Evolutionary conservation across 2,329 filamentous ascomycete genomes (phyloP).

Genomic region (Calonectria multiphialidica): DNA sequence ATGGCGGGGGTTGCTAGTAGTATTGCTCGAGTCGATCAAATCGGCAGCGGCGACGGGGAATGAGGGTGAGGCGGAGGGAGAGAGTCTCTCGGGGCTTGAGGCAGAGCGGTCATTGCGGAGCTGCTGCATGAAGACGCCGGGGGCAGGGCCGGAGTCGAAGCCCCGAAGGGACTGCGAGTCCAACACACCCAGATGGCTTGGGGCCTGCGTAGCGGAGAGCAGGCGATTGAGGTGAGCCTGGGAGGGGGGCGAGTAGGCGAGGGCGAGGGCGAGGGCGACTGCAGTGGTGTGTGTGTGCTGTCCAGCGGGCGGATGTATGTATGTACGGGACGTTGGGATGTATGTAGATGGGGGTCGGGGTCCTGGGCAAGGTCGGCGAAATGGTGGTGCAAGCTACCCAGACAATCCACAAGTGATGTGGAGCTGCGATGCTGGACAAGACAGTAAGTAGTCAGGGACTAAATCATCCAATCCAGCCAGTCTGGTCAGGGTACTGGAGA

Average conservation of each 20-base stretch:
- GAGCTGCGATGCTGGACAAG: conserved; percentile 12
- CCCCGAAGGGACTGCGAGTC: conserved; percentile 43
- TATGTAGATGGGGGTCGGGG: conserved; percentile 18
- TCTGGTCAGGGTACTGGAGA: conserved; percentile 3
- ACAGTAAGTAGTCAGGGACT: conserved; percentile 6
- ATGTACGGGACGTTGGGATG: conserved; percentile 16
- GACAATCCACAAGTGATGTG: conserved; percentile 15
- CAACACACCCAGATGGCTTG: conserved; percentile 40
- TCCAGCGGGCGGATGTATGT: conserved; percentile 14
- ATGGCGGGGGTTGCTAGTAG: conserved; percentile 22
- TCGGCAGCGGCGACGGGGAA: conserved; percentile 24
- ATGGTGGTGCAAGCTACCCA: conserved; percentile 15
- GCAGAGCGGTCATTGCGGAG: conserved; percentile 31
- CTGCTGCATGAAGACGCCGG: conserved; percentile 49
- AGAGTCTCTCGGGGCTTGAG: conserved; percentile 36
- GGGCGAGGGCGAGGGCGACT: neutral
- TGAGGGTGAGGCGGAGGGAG: conserved; percentile 29
- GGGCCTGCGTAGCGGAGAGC: conserved; percentile 37
- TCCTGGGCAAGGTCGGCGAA: conserved; percentile 6
- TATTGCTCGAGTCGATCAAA: conserved; percentile 31
- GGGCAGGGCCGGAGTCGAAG: conserved; percentile 42
- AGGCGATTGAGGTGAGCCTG: conserved; percentile 44
- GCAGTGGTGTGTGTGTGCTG: conserved; percentile 17
- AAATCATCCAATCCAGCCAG: conserved; percentile 5
- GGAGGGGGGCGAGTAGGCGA: conserved; percentile 31